Evolutionary conservation across 495 filamentous ascomycete species (phyloP).

Genomic region (Annulohypoxylon bovei): DNA sequence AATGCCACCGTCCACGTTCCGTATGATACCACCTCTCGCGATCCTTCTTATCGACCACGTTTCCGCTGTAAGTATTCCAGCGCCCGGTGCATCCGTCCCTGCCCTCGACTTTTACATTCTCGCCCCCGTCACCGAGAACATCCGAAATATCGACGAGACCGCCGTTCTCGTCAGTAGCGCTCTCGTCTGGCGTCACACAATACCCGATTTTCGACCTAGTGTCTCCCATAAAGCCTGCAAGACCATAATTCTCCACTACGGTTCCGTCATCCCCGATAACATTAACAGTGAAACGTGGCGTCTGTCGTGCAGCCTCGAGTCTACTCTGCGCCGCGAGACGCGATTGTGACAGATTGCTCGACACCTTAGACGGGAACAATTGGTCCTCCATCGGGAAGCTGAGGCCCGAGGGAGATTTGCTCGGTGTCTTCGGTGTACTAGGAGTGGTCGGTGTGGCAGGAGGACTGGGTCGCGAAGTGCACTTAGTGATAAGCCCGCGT

Average conservation of each 20-base stretch:
- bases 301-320: constrained; percentile 63
- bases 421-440: constrained; percentile 40
- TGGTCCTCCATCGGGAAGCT: constrained; percentile 43
- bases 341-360: constrained; percentile 60
- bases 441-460: constrained; percentile 41
- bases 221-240: constrained; percentile 68
- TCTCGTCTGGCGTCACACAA: constrained; percentile 64
- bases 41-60: constrained; percentile 57
- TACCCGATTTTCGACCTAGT: constrained; percentile 68
- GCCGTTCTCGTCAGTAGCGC: constrained; percentile 63
- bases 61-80: constrained; percentile 61
- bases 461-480: constrained; percentile 37
- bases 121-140: constrained; percentile 57
- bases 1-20: constrained; percentile 58
- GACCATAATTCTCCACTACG: constrained; percentile 54
- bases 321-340: constrained; percentile 66
- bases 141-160: constrained; percentile 65
- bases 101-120: constrained; percentile 46
- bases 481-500: constrained; percentile 46
- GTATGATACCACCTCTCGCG: constrained; percentile 61
- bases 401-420: constrained; percentile 39
- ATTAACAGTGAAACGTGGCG: constrained; percentile 61
- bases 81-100: constrained; percentile 62
- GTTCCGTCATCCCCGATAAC: constrained; percentile 64
- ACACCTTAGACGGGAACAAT: constrained; percentile 47